Conservation (phyloP, 768 basidiomycete species). For the Tephrocybe sp. region DNA sequence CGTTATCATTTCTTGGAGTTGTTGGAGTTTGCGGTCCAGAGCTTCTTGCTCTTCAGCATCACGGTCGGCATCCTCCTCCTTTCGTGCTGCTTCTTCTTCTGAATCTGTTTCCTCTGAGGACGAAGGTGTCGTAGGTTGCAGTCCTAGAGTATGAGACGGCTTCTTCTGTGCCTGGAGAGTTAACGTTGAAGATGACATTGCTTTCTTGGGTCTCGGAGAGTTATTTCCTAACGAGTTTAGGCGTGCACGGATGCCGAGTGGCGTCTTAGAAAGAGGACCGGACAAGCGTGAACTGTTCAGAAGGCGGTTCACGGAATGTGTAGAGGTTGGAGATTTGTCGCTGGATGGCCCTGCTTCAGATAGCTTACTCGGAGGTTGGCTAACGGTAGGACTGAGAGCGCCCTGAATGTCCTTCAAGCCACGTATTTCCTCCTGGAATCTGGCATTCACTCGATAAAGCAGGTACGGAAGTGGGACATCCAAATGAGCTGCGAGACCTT, state of each 20-base stretch:
- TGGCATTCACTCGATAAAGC: slow-evolving; percentile 77
- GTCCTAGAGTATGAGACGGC: slow-evolving; percentile 24
- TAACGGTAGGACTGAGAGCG: slow-evolving; percentile 46
- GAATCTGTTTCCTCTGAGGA: slow-evolving; percentile 55
- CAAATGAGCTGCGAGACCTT: slow-evolving; percentile 75
- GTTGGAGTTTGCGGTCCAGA: slow-evolving; percentile 62
- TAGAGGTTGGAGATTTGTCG: slow-evolving; percentile 28
- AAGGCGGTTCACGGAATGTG: slow-evolving; percentile 28
- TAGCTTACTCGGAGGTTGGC: slow-evolving; percentile 31
- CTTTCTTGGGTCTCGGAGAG: slow-evolving; percentile 50
- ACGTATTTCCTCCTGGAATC: slow-evolving; percentile 83
- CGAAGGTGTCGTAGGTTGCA: slow-evolving; percentile 46
- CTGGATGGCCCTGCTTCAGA: slow-evolving; percentile 20
- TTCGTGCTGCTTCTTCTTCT: slow-evolving; percentile 58
- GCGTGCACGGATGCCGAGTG: slow-evolving; percentile 66
- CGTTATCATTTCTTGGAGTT: slow-evolving; percentile 71
- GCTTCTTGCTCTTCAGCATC: slow-evolving; percentile 65
- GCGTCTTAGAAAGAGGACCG: slow-evolving; percentile 43
- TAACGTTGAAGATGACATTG: slow-evolving; percentile 67
- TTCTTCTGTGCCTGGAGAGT: slow-evolving; percentile 57
- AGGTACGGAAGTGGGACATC: slow-evolving; percentile 83
- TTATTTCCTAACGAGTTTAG: slow-evolving; percentile 64
- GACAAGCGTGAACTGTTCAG: slow-evolving; percentile 35
- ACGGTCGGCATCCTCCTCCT: slow-evolving; percentile 69
- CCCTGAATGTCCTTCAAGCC: slow-evolving; percentile 72